These are phyloP conservation scores for Diaporthe amygdali DNA, from an alignment of 2,329 filamentous ascomycete species.

Conservation along the genomic window DNA sequence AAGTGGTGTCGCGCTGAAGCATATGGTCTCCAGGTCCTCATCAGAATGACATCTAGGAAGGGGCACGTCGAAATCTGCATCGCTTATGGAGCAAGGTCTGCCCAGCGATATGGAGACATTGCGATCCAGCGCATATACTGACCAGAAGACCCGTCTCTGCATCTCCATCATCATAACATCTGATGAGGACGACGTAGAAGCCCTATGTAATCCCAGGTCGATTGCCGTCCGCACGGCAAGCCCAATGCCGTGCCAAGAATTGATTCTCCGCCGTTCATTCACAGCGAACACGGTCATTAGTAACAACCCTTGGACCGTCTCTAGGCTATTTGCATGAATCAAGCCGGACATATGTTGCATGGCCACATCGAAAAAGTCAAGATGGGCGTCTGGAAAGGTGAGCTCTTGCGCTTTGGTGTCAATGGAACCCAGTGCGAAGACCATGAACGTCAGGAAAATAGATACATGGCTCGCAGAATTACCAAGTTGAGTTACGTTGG, in stretches of 20 bases:
- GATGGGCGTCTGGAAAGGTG: background rate
- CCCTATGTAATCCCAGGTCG: background rate
- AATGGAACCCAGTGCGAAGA: background rate
- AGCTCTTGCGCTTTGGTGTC: background rate
- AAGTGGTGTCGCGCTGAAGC: background rate
- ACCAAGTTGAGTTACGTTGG: background rate
- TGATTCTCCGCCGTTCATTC: background rate
- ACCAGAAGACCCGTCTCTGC: conserved; percentile 34
- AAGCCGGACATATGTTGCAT: background rate
- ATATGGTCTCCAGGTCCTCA: background rate
- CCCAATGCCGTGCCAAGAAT: background rate
- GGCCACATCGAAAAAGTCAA: background rate
- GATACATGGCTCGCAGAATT: background rate
- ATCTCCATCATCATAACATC: background rate
- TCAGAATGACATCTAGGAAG: conserved; percentile 21
- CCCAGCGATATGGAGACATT: conserved; percentile 34
- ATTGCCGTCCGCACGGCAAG: background rate
- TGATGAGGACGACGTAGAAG: background rate
- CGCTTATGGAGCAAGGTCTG: conserved; percentile 31
- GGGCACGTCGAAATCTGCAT: conserved; percentile 31
- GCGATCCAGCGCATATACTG: conserved; percentile 33
- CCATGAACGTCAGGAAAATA: background rate
- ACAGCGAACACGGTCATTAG: background rate
- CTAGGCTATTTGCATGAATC: background rate
- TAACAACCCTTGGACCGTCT: background rate